Evolutionary conservation across 805 yeast species (phyloP), one percentile per base, ranked within the genome.

Genomic region (Lipomyces orientalis): DNA sequence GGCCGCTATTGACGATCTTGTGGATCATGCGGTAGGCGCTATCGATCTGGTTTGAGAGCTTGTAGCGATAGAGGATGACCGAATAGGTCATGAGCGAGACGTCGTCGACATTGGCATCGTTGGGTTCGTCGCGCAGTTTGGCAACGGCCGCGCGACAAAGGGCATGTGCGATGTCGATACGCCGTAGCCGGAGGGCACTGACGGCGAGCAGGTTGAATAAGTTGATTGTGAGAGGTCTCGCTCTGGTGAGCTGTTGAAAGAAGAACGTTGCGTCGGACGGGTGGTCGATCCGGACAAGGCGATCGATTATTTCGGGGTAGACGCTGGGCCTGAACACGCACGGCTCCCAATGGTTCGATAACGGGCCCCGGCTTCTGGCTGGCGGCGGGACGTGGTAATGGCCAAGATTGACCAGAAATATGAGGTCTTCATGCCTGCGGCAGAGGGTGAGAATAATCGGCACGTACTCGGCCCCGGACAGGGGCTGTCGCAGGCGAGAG

Each of bases 401-500:
- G 49, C 22, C 49, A 7, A 43, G 49, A 43, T 43, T 8, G 22
- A 43, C 49, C 1, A 43, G 49, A 19, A 43, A 43, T 8, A 54
- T 54, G 22, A 31, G 25, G 10, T 33, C 55, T 25, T 33, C 39
- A 8, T 59, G 33, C 19, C 3, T 25, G 58, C 14, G 6, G 58
- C 33, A 34, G 39, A 54, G 37, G 5, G 33, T 7, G 16, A 29
- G 12, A 57, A 25, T n/a, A 22, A 62, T 22, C 22, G 37, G 33
- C 54, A 34, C 19, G 54, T 51, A 51, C n/a, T 9, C 10, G 33
- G 43, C 8, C 22, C 43, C n/a, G 51, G 19, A 16, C 22, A 62
- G 33, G 2, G 65, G 62, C 61, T 62, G 65, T 12, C 54, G 33
- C 7, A 62, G 61, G 14, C 65, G 65, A 4, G 58, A 33, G 54